These are phyloP conservation scores for Vitis riparia DNA, from an alignment of 164 flowering plant species.

Conservation along the genomic window DNA sequence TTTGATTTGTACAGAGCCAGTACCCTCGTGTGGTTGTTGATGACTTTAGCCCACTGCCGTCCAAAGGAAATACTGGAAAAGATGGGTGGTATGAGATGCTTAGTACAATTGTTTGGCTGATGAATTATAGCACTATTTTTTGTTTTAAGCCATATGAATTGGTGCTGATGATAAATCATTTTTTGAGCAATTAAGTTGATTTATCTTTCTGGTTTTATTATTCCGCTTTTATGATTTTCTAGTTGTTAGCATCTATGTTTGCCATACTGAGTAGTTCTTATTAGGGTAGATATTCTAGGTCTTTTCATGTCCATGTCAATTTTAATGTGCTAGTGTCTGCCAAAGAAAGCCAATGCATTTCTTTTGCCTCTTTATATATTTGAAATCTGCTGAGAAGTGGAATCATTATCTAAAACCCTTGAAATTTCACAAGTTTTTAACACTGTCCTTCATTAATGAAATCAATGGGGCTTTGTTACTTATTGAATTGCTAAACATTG, in stretches of 20 bases:
- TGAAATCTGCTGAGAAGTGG: background rate
- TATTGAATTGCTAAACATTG: too few relatives aligned
- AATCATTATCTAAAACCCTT: background rate
- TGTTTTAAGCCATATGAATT: background rate
- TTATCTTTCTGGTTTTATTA: too few relatives aligned
- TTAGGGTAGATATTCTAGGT: too few relatives aligned
- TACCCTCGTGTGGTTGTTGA: conserved; percentile 91
- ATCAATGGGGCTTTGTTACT: background rate
- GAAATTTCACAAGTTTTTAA: background rate
- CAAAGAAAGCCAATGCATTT: background rate
- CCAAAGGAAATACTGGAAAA: conserved; percentile 80
- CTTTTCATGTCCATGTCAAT: too few relatives aligned
- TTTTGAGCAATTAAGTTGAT: background rate
- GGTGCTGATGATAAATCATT: background rate
- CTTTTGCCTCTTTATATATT: background rate
- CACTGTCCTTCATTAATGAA: background rate
- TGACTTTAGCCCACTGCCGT: conserved; percentile 78
- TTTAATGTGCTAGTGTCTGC: too few relatives aligned
- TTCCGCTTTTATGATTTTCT: too few relatives aligned
- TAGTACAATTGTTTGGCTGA: too few relatives aligned
- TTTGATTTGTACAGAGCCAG: conserved; percentile 64
- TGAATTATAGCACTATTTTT: background rate
- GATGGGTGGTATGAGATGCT: conserved; percentile 77
- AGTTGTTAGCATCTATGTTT: too few relatives aligned
- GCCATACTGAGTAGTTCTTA: too few relatives aligned